A percentile compares a stretch with the other conserved stretches of the same genome.
Evolutionary conservation across 148 eudicot genomes (phyloP).

Genomic region (Suaeda aralocaspica): DNA sequence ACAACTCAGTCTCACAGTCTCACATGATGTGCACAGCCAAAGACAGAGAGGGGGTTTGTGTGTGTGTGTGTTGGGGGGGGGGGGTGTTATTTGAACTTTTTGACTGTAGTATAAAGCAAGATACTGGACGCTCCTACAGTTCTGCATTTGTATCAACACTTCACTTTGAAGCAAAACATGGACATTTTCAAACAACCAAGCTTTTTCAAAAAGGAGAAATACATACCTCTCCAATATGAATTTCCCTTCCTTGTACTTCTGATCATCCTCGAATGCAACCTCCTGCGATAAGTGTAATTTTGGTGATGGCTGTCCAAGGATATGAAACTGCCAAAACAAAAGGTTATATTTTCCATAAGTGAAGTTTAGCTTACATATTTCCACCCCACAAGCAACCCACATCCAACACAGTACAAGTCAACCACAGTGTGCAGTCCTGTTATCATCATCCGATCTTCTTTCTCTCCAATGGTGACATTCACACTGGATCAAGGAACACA

Average conservation of each 20-base stretch:
- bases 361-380: slow-evolving; percentile 58
- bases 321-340: slow-evolving; percentile 9
- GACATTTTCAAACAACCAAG: background rate
- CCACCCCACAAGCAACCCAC: slow-evolving; percentile 90
- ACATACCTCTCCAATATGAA: slow-evolving; percentile 29
- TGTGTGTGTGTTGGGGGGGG: no score
- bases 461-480: slow-evolving; percentile 62
- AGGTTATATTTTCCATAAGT: background rate
- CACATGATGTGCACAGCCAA: no score
- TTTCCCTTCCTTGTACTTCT: slow-evolving; percentile 62
- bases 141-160: no score
- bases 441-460: slow-evolving; percentile 76
- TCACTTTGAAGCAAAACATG: background rate
- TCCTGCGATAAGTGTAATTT: slow-evolving; percentile 40
- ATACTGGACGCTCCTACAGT: no score
- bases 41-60: no score
- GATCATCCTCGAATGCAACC: slow-evolving; percentile 56
- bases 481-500: slow-evolving; percentile 38
- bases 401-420: slow-evolving; percentile 77
- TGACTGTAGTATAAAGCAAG: no score
- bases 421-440: slow-evolving; percentile 82
- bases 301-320: background rate
- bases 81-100: no score
- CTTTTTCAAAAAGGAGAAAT: background rate
- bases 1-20: no score